Conservation (phyloP, 2,329 filamentous ascomycete species). For the Scytalidium sp. region DNA sequence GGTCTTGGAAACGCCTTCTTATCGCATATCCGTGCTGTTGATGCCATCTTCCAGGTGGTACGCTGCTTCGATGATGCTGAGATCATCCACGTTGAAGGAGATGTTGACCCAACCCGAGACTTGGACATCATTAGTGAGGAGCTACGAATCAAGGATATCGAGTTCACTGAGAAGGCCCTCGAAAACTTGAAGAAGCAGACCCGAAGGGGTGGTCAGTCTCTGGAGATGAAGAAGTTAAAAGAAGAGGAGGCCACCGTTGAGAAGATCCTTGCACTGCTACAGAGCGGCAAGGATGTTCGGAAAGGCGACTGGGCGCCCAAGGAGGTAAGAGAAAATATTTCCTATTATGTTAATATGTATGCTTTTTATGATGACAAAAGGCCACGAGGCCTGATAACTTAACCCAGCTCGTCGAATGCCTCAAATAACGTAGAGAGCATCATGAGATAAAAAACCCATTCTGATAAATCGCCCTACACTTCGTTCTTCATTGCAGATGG, state of each 20-base stretch:
- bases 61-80: conserved; percentile 98
- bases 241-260: conserved; percentile 93
- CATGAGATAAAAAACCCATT: conserved; percentile 70
- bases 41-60: conserved; percentile 97
- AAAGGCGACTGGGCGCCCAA: conserved; percentile 88
- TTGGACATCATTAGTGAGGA: conserved; percentile 96
- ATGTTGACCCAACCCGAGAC: conserved; percentile 93
- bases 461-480: conserved; percentile 20
- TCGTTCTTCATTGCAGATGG: conserved; percentile 17
- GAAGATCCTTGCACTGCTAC: conserved; percentile 79
- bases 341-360: conserved; percentile 21
- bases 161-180: conserved; percentile 94
- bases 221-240: conserved; percentile 97
- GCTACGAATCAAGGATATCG: conserved; percentile 95
- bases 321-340: conserved; percentile 68
- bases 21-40: conserved; percentile 96
- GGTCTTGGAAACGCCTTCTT: conserved; percentile 97
- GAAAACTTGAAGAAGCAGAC: conserved; percentile 95
- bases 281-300: conserved; percentile 89
- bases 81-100: conserved; percentile 99
- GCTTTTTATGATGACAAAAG: conserved; percentile 93
- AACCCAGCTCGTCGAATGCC: conserved; percentile 98
- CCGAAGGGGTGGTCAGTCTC: conserved; percentile 84
- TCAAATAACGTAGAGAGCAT: conserved; percentile 74
- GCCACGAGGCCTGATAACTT: conserved; percentile 84